These are phyloP conservation scores for Carpinus fangiana DNA, from an alignment of 306 rosid genomes.

Conservation along the genomic window DNA sequence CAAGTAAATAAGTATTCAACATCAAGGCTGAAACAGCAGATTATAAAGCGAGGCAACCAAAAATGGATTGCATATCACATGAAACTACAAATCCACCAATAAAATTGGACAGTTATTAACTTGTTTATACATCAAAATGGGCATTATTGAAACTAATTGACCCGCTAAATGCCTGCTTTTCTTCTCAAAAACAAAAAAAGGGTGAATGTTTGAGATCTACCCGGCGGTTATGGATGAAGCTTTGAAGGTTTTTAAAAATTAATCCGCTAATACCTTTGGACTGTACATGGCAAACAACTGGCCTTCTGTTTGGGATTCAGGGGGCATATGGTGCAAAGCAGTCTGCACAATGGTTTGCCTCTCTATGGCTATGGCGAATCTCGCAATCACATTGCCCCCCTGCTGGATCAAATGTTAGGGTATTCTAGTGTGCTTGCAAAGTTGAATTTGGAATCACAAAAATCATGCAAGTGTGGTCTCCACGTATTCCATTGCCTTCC, in stretches of 20 bases:
- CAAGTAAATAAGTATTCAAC: no score
- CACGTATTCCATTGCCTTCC: conserved; percentile 80
- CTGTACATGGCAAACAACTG: background rate
- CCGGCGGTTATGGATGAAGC: background rate
- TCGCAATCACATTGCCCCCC: background rate
- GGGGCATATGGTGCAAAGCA: background rate
- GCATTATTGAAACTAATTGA: no score
- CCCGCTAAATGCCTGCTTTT: background rate
- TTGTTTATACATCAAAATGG: background rate
- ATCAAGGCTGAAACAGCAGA: no score
- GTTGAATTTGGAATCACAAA: background rate
- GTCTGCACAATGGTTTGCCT: background rate
- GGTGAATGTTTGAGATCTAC: background rate
- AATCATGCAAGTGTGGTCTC: conserved; percentile 59
- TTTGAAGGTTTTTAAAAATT: background rate
- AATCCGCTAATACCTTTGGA: background rate
- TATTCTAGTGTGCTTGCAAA: background rate
- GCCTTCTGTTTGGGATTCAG: no score
- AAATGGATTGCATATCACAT: no score
- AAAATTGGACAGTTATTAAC: no score
- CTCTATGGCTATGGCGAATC: background rate
- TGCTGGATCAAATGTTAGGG: background rate
- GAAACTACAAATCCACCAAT: no score
- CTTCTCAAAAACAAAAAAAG: background rate
- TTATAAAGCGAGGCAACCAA: no score